Base-by-base conservation (phyloP, 1,284 basidiomycete species). In the Trametes polyzona region DNA sequence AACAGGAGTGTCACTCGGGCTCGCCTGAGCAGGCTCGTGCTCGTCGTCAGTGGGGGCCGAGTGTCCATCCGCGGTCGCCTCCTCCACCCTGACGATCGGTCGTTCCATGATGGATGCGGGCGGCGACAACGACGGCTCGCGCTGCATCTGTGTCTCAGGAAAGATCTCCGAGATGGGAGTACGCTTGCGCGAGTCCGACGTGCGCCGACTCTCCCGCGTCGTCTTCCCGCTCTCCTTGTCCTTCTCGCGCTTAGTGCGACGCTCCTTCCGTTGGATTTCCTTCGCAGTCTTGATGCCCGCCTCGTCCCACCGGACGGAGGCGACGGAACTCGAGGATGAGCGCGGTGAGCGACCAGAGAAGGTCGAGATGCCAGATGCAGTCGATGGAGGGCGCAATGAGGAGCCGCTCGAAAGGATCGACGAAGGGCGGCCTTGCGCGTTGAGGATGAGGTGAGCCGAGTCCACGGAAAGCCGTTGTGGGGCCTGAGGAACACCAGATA, bases 281-380 rank as follows among this genome's bases (percentile, higher is more conserved):
- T 78, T 80, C 4, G 79, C 80, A 1, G 78, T 83, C 65, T 82
- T 75, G 41, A 88, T 61, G 0, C 81, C 79, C 2, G 78, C 79
- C 65, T 90, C 89, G 60, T 88, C 86, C 88, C 88, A 90, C 43
- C 76, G 72, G 6, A 90, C 79, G 36, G 76, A 76, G 16, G 74
- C 78, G 10, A 70, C 75, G 16, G 79, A 78, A 58, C 78, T 79
- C n/a, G 77, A 77, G 0, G 80, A 80, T 3, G 80, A 82, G 16
- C 81, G 71, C 37, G 62, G 57, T 1, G 65, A 67, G 10, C 69
- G 67, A 1, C 55, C 60, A 11, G 67, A 66, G 58, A 67, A 65
- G 16, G 58, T 61, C 4, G 82, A 84, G 24, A 69, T 67, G 14
- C 76, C 77, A 0, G 85, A 87, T 0, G 78, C 75, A 0, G 78